Conservation (phyloP, 768 basidiomycete species). For the Lactarius pseudohatsudake region DNA sequence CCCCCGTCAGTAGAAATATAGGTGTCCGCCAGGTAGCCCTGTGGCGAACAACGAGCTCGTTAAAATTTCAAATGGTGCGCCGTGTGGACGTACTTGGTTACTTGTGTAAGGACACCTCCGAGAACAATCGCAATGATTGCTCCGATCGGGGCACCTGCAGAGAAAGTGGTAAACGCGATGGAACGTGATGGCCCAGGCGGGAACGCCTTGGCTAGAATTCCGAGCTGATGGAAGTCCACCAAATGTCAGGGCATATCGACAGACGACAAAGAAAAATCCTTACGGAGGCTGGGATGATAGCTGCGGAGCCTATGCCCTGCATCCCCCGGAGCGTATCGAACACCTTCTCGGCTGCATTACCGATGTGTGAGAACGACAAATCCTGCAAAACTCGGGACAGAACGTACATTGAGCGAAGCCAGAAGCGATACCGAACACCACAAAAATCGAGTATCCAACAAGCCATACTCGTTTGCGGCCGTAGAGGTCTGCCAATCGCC, state of each 20-base stretch:
- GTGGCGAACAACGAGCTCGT: background rate
- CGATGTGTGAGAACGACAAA: background rate
- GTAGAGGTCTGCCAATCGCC: constrained; percentile 77
- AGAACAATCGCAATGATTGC: constrained; percentile 66
- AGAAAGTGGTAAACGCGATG: constrained; percentile 78
- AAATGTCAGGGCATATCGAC: constrained; percentile 9
- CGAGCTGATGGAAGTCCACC: constrained; percentile 48
- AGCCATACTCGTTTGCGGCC: constrained; percentile 72
- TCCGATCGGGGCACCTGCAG: constrained; percentile 83
- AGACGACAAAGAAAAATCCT: constrained; percentile 28
- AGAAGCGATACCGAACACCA: constrained; percentile 59
- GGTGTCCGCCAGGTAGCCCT: constrained; percentile 62
- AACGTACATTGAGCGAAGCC: constrained; percentile 55
- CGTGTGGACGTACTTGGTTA: constrained; percentile 17
- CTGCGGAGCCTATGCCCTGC: constrained; percentile 77
- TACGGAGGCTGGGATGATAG: constrained; percentile 72
- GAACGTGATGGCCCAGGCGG: constrained; percentile 66
- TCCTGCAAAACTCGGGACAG: background rate
- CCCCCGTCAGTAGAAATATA: constrained; percentile 58
- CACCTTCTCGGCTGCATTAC: constrained; percentile 52
- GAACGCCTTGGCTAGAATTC: constrained; percentile 80
- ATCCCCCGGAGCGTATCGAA: constrained; percentile 73
- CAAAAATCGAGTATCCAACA: constrained; percentile 53
- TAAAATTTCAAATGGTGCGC: background rate
- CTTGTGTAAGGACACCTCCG: constrained; percentile 66